A percentile compares a stretch with the other conserved stretches of the same genome.
Evolutionary conservation across 202 grass and related monocot species (phyloP).

Genomic region (Panicum hallii): DNA sequence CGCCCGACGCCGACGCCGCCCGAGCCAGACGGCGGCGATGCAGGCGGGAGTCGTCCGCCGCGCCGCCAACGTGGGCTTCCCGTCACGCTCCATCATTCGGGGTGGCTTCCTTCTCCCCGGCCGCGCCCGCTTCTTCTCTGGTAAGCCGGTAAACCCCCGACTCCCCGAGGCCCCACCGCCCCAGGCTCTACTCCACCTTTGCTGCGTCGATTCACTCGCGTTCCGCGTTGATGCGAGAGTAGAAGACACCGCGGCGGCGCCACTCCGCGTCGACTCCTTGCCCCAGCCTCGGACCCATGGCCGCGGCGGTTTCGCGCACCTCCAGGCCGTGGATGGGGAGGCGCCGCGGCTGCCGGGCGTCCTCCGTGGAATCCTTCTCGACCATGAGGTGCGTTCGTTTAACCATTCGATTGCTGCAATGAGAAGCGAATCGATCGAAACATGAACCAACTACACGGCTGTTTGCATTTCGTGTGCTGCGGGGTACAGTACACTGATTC

Average conservation of each 20-base stretch:
- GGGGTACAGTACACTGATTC: background rate
- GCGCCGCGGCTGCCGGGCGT: conserved; percentile 3
- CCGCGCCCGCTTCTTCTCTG: conserved; percentile 16
- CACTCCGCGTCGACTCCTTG: background rate
- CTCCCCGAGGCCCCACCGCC: no score
- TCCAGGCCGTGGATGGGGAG: background rate
- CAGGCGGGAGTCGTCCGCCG: conserved; percentile 6
- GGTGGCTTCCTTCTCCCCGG: background rate
- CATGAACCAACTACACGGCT: background rate
- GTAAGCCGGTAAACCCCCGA: conserved; percentile 38
- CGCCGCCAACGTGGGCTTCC: background rate
- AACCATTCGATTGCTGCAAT: background rate
- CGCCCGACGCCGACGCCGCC: background rate
- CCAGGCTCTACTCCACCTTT: background rate
- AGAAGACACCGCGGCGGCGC: background rate
- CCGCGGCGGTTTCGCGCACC: conserved; percentile 4
- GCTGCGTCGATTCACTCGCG: background rate
- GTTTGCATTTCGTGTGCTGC: background rate
- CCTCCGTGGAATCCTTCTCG: conserved; percentile 8
- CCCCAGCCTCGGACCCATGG: background rate
- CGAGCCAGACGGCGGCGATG: conserved; percentile 28
- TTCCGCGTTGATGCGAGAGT: background rate
- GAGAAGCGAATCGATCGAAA: background rate
- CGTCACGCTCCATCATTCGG: background rate
- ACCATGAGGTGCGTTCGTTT: conserved; percentile 31